phyloP scores from a whole-genome alignment of 2,329 filamentous ascomycete genomes.

The Corinectria fuckeliana region DNA sequence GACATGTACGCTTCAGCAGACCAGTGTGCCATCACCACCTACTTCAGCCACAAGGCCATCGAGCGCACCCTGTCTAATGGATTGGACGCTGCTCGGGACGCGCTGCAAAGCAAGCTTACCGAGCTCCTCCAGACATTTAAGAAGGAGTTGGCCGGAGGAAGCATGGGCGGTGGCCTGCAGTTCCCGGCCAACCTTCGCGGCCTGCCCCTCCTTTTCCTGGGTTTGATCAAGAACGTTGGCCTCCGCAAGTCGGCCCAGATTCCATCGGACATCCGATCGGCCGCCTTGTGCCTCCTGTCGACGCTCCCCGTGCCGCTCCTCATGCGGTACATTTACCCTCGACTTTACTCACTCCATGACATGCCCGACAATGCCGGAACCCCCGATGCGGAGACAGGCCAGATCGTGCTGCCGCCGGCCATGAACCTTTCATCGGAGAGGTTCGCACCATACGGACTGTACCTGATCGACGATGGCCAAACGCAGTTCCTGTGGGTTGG shows the following conservation, averaged over 20 bases:
- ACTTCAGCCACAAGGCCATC: slow-evolving; percentile 97
- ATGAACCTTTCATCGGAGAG: slow-evolving; percentile 88
- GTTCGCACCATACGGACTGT: slow-evolving; percentile 87
- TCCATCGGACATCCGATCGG: slow-evolving; percentile 90
- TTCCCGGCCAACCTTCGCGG: slow-evolving; percentile 92
- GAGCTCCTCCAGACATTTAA: slow-evolving; percentile 95
- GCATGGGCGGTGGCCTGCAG: slow-evolving; percentile 92
- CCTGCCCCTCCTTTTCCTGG: slow-evolving; percentile 88
- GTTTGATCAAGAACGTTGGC: slow-evolving; percentile 94
- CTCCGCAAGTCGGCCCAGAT: slow-evolving; percentile 93
- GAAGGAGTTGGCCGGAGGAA: slow-evolving; percentile 94
- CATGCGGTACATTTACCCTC: slow-evolving; percentile 90
- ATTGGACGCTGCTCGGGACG: slow-evolving; percentile 88
- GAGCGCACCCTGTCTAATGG: slow-evolving; percentile 86
- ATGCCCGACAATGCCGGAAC: slow-evolving; percentile 94
- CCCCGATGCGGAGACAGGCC: slow-evolving; percentile 83
- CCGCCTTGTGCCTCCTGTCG: slow-evolving; percentile 91
- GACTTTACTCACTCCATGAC: slow-evolving; percentile 87
- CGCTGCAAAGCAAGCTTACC: slow-evolving; percentile 87
- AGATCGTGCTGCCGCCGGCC: slow-evolving; percentile 85
- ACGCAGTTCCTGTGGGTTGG: slow-evolving; percentile 98
- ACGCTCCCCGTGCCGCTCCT: slow-evolving; percentile 89
- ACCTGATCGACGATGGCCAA: slow-evolving; percentile 96
- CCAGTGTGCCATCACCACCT: slow-evolving; percentile 89
- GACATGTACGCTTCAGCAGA: slow-evolving; percentile 95